Evolutionary conservation across 805 yeast species (phyloP), one percentile per base, ranked within the genome.

Genomic region (Yarrowia bubula): DNA sequence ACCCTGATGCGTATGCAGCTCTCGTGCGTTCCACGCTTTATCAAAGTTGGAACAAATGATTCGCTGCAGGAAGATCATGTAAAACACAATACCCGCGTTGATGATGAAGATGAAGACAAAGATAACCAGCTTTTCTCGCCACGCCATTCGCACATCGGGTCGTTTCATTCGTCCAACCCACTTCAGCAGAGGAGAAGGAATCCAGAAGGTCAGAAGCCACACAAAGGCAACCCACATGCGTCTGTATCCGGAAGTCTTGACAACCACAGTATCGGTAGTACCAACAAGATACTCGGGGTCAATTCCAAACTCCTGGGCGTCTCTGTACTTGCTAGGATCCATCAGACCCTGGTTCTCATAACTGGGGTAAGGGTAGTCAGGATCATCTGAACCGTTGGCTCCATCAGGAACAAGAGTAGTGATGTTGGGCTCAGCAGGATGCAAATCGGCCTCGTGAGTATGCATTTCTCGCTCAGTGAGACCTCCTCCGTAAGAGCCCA

Each of bases 181-280:
- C 61, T 67, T 68, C 38, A 78, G 68, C 10, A 73, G 17, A 2
- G 77, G 76, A 31, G 76, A 72, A 0, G 81, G 81, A 42, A 78
- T 76, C 80, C 80, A 78, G 67, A 73, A 78, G 1, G 80, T 78
- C 15, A 74, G 62, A n/a, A 68, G 15, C 80, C 81, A 78, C 28
- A 77, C 80, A 39, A 78, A 67, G 10, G 68, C 62, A 3, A 77
- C 76, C 81, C 81, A 78, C 9, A 69, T 48, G 42, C 73, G 70
- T 9, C 81, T 70, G 42, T 70, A 69, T 0, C 69, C 53, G 1
- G 79, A 69, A 64, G 71, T 74, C 13, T 66, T 63, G 28, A 69
- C 69, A 8, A 76, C 76, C 55, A 76, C 76, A 7, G 76, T 64
- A 28, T 69, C 71, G 22, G 71, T 69, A 1, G 74, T 75, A 2